Percentiles rank a stretch among this genome's conserved stretches.
These are phyloP conservation scores for Saccharata proteae DNA, from an alignment of 2,329 filamentous ascomycete genomes.

Conservation along the genomic window DNA sequence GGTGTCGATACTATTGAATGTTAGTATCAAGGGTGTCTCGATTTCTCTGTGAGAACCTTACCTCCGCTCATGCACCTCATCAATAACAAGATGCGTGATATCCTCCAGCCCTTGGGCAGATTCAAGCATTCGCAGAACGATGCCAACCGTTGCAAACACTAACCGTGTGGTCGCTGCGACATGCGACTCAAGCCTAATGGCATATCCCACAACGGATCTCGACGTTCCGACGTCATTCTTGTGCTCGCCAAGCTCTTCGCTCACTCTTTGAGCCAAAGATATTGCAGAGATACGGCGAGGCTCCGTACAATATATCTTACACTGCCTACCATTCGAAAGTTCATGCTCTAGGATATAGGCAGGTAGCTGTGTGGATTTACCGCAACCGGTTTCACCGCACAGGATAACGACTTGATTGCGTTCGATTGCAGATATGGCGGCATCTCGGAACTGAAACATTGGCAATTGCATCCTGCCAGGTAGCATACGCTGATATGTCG, in stretches of 20 bases:
- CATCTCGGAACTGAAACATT: slow-evolving; percentile 73
- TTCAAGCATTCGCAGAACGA: slow-evolving; percentile 97
- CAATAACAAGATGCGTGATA: slow-evolving; percentile 88
- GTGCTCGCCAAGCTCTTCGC: slow-evolving; percentile 83
- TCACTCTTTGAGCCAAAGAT: slow-evolving; percentile 82
- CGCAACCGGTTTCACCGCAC: slow-evolving; percentile 92
- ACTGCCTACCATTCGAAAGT: slow-evolving; percentile 63
- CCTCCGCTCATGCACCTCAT: slow-evolving; percentile 87
- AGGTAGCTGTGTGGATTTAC: slow-evolving; percentile 96
- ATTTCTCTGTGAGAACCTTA: slow-evolving; percentile 11
- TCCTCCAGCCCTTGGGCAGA: slow-evolving; percentile 74
- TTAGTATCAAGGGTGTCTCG: too few relatives aligned
- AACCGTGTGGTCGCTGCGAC: slow-evolving; percentile 69
- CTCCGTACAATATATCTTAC: slow-evolving; percentile 92
- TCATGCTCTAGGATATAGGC: slow-evolving; percentile 87
- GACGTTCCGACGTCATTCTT: slow-evolving; percentile 70
- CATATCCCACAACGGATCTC: slow-evolving; percentile 82
- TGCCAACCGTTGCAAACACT: slow-evolving; percentile 78
- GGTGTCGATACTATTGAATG: slow-evolving; percentile 60
- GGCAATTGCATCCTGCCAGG: slow-evolving; percentile 67
- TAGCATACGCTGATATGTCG: slow-evolving; percentile 67
- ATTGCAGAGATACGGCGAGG: slow-evolving; percentile 93
- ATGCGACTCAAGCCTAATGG: slow-evolving; percentile 85
- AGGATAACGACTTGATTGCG: slow-evolving; percentile 79
- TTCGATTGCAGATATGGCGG: slow-evolving; percentile 67